These are phyloP conservation scores for Leccinellum albellum DNA, from an alignment of 768 basidiomycete species.

Conservation along the genomic window DNA sequence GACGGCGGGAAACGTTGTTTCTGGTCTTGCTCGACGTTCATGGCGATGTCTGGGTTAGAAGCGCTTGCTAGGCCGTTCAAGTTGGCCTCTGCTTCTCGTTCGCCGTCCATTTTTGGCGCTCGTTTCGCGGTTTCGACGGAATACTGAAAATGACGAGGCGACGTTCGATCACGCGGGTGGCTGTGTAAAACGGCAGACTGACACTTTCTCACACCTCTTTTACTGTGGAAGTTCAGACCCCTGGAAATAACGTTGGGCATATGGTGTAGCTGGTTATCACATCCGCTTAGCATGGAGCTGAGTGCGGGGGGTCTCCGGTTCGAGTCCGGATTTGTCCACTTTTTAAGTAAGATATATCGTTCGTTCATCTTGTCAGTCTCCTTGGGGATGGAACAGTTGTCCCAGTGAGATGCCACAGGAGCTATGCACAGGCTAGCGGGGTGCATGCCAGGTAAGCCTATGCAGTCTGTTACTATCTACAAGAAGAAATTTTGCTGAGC, in stretches of 20 bases:
- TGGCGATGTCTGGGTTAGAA: constrained; percentile 8
- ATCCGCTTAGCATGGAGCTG: constrained; percentile 37
- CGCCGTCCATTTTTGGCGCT: constrained; percentile 22
- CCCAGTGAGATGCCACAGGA: too few relatives aligned
- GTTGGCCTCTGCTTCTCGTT: constrained; percentile 8
- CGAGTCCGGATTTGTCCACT: constrained; percentile 39
- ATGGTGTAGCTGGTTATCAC: constrained; percentile 41
- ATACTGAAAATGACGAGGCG: constrained; percentile 27
- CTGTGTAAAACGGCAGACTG: constrained; percentile 10
- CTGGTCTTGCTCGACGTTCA: constrained; percentile 22
- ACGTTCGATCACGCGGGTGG: constrained; percentile 26
- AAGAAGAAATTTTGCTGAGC: too few relatives aligned
- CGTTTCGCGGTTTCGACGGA: constrained; percentile 12
- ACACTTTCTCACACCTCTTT: constrained; percentile 6
- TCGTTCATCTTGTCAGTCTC: too few relatives aligned
- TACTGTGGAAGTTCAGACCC: not conserved
- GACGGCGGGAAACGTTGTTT: constrained; percentile 3
- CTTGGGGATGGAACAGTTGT: too few relatives aligned
- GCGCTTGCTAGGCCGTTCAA: not conserved
- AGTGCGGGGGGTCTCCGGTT: constrained; percentile 39
- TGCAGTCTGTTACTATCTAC: too few relatives aligned
- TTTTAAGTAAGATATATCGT: constrained; percentile 8
- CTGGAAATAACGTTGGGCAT: constrained; percentile 17
- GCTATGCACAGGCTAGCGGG: too few relatives aligned
- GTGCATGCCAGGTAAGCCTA: too few relatives aligned